These are phyloP conservation scores for Marchantia polymorpha DNA, from an alignment of 225 moss, liverwort and hornwort genomes.

Conservation along the genomic window DNA sequence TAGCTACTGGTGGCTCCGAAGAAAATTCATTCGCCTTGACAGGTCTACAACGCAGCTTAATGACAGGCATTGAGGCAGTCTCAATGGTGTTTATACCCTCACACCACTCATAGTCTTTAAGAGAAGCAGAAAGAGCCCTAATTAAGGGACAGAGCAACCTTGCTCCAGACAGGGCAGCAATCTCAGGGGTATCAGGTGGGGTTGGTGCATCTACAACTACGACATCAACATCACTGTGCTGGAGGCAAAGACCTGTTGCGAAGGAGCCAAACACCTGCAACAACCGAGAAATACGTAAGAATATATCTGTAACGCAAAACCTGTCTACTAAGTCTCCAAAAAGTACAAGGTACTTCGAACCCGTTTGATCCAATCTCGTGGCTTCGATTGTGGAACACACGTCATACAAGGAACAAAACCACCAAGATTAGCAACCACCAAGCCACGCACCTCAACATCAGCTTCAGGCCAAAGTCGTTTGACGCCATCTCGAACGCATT, in stretches of 20 bases:
- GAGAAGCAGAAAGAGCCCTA: slow-evolving; percentile 59
- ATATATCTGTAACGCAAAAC: no score
- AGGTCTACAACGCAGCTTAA: slow-evolving; percentile 90
- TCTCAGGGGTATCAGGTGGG: slow-evolving; percentile 57
- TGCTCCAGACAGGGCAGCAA: slow-evolving; percentile 52
- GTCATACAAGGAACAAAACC: no score
- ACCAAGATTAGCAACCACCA: no score
- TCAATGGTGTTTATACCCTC: slow-evolving; percentile 75
- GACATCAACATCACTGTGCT: slow-evolving; percentile 96
- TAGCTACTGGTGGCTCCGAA: slow-evolving; percentile 56
- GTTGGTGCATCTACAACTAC: slow-evolving; percentile 90
- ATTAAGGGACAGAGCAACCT: slow-evolving; percentile 70
- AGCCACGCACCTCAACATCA: slow-evolving; percentile 81
- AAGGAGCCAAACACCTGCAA: slow-evolving; percentile 92
- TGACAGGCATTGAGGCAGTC: slow-evolving; percentile 89
- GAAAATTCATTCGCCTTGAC: slow-evolving; percentile 24
- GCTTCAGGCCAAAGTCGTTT: slow-evolving; percentile 85
- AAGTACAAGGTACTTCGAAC: no score
- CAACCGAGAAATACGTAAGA: background rate
- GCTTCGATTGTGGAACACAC: no score
- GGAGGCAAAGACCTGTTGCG: slow-evolving; percentile 86
- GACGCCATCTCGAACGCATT: slow-evolving; percentile 79
- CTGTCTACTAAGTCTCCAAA: no score
- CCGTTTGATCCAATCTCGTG: no score
- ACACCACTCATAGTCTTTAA: slow-evolving; percentile 76